These are phyloP conservation scores for Cercospora canescens DNA, from an alignment of 2,329 filamentous ascomycete genomes.

Conservation along the genomic window DNA sequence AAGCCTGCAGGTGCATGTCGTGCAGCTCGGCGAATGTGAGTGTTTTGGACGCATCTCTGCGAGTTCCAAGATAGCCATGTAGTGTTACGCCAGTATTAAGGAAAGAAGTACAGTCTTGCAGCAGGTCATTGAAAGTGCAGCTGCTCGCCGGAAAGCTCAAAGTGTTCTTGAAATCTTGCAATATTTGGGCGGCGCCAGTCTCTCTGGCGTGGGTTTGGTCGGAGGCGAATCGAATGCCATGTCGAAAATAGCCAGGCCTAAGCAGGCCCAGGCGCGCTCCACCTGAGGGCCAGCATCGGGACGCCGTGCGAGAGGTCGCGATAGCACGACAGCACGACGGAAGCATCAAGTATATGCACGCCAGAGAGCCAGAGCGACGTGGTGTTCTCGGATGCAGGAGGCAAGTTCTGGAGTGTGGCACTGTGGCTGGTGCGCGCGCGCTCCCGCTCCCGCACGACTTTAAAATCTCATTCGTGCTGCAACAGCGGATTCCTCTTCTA, in stretches of 20 bases:
- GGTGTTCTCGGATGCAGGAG: neutral
- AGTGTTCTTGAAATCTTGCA: constrained; percentile 33
- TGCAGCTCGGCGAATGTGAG: constrained; percentile 68
- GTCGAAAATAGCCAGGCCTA: neutral
- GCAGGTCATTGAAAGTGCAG: constrained; percentile 37
- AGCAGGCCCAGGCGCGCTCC: neutral
- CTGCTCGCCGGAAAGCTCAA: constrained; percentile 49
- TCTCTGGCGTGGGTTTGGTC: neutral
- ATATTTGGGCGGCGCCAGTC: neutral
- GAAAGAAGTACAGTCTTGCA: constrained; percentile 24
- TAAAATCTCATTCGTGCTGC: constrained; percentile 11
- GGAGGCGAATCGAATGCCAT: neutral
- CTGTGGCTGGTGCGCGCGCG: neutral
- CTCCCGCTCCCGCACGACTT: neutral
- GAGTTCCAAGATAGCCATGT: constrained; percentile 71
- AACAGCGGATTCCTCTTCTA: constrained; percentile 48
- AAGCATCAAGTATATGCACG: constrained; percentile 27
- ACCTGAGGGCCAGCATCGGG: constrained; percentile 9
- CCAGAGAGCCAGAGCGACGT: neutral
- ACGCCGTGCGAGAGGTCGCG: constrained; percentile 15
- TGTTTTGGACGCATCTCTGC: constrained; percentile 66
- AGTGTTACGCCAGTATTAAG: constrained; percentile 51
- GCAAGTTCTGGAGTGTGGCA: neutral
- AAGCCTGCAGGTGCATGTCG: constrained; percentile 43
- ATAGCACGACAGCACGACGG: constrained; percentile 17